Evolutionary conservation across 352 stramenopile species (phyloP).

Genomic region (Achlya hypogyna): DNA sequence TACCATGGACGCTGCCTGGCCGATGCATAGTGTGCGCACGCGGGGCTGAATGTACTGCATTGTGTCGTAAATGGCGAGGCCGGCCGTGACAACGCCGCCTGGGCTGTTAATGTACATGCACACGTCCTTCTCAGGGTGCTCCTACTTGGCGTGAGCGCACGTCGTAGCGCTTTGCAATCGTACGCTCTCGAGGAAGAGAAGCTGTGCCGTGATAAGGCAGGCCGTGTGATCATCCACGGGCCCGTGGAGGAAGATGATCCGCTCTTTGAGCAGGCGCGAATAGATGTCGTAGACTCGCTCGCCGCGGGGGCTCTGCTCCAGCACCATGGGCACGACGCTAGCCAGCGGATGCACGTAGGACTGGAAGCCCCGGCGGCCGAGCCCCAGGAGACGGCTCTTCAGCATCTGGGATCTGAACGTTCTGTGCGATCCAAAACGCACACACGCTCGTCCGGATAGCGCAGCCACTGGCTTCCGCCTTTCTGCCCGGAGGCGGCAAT

Average conservation of each 20-base stretch:
- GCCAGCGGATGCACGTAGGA: background rate
- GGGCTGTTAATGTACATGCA: slow-evolving; percentile 99
- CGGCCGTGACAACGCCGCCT: slow-evolving; percentile 93
- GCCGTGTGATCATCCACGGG: slow-evolving; percentile 86
- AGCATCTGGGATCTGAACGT: background rate
- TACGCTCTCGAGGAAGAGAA: slow-evolving; percentile 89
- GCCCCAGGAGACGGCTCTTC: background rate
- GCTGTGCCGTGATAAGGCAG: slow-evolving; percentile 71
- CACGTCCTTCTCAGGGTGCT: slow-evolving; percentile 96
- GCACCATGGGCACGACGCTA: slow-evolving; percentile 85
- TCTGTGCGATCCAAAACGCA: background rate
- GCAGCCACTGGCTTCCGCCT: background rate
- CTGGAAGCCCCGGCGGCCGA: background rate
- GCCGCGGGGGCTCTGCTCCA: slow-evolving; percentile 87
- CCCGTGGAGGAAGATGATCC: slow-evolving; percentile 96
- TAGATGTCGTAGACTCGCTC: slow-evolving; percentile 98
- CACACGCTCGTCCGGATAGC: background rate
- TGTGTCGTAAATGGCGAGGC: slow-evolving; percentile 97
- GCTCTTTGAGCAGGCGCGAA: slow-evolving; percentile 94
- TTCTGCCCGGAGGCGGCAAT: slow-evolving; percentile 30
- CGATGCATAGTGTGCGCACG: slow-evolving; percentile 97
- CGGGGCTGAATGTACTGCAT: slow-evolving; percentile 97
- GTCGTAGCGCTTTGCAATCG: background rate
- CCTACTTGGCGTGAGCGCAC: slow-evolving; percentile 35
- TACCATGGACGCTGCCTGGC: slow-evolving; percentile 94